Evolutionary conservation across 2,329 filamentous ascomycete species (phyloP).

Genomic region (Dryadomyces quercivorus): DNA sequence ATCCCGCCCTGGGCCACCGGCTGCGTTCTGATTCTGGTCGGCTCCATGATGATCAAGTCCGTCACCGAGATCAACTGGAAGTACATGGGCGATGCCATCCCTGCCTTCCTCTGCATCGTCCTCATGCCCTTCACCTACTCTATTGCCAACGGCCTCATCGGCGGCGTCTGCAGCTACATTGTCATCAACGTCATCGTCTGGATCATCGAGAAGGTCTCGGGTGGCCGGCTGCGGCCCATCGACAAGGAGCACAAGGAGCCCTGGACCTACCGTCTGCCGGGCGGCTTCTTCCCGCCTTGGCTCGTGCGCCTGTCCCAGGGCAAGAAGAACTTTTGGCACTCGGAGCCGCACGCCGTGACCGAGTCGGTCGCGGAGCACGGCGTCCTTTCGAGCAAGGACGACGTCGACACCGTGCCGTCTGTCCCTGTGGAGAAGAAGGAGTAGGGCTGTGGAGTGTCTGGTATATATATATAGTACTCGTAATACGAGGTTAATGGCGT

Average conservation of each 20-base stretch:
- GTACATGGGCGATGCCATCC: slow-evolving; percentile 62
- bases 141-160: slow-evolving; percentile 64
- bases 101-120: slow-evolving; percentile 61
- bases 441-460: too few relatives aligned
- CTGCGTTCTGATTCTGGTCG: slow-evolving; percentile 56
- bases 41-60: slow-evolving; percentile 65
- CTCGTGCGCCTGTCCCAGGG: slow-evolving; percentile 48
- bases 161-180: slow-evolving; percentile 40
- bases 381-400: too few relatives aligned
- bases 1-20: slow-evolving; percentile 70
- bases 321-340: slow-evolving; percentile 63
- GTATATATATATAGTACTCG: too few relatives aligned
- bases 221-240: slow-evolving; percentile 30
- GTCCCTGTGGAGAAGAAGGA: too few relatives aligned
- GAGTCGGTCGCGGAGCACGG: too few relatives aligned
- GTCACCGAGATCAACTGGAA: slow-evolving; percentile 64
- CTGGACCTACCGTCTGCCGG: slow-evolving; percentile 53
- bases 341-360: neutral
- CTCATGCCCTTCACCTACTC: slow-evolving; percentile 70
- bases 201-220: slow-evolving; percentile 28
- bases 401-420: too few relatives aligned
- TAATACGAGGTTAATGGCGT: too few relatives aligned
- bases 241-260: slow-evolving; percentile 42
- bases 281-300: slow-evolving; percentile 67
- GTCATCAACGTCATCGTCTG: slow-evolving; percentile 35